Conservation (phyloP, 441 rosid species). For the Jatropha multifida region DNA sequence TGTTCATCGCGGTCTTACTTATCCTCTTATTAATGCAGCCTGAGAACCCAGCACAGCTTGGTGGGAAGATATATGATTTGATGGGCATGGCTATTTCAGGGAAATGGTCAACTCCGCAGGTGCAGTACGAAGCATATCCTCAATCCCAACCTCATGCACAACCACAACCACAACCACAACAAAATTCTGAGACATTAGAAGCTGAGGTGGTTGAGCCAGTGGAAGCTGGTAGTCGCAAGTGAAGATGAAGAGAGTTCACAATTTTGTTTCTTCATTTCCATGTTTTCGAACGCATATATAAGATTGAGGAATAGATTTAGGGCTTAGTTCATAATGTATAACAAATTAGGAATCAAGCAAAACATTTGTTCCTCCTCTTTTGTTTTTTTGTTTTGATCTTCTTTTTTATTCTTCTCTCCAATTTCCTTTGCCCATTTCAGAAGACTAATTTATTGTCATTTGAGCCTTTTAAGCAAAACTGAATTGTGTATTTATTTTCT, state of each 20-base stretch:
- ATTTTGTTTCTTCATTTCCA: not conserved
- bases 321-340: not conserved
- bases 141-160: conserved; percentile 16
- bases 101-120: conserved; percentile 56
- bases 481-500: too few relatives aligned
- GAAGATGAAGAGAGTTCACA: conserved; percentile 19
- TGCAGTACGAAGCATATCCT: conserved; percentile 29
- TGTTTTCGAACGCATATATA: not conserved
- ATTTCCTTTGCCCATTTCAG: too few relatives aligned
- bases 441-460: too few relatives aligned
- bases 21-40: conserved; percentile 53
- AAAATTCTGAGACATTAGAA: conserved; percentile 46
- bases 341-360: too few relatives aligned
- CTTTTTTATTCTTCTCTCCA: too few relatives aligned
- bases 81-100: conserved; percentile 77
- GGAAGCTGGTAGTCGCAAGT: conserved; percentile 59
- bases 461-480: too few relatives aligned
- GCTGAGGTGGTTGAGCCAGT: conserved; percentile 86
- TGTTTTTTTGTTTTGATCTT: too few relatives aligned
- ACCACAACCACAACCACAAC: too few relatives aligned
- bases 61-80: conserved; percentile 96
- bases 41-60: conserved; percentile 86
- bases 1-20: not conserved
- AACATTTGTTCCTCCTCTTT: too few relatives aligned
- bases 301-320: not conserved